Percentiles rank a stretch among this genome's conserved stretches.
Evolutionary conservation across 2,329 filamentous ascomycete species (phyloP).

Genomic region (Clonostachys byssicola): DNA sequence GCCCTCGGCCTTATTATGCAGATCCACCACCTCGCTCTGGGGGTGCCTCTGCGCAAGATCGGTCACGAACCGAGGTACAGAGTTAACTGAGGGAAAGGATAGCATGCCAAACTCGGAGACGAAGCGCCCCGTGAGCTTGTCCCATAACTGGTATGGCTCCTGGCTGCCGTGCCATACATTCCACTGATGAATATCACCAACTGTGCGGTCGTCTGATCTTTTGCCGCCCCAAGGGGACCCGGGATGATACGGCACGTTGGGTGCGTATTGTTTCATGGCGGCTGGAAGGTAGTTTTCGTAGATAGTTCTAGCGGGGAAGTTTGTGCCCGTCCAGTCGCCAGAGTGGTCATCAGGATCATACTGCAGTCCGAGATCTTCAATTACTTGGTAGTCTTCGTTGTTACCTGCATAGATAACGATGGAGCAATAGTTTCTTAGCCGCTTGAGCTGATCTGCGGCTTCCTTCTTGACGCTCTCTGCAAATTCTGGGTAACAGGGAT

Average conservation of each 20-base stretch:
- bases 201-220: slow-evolving; percentile 55
- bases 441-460: slow-evolving; percentile 55
- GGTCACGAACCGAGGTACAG: slow-evolving; percentile 63
- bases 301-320: slow-evolving; percentile 72
- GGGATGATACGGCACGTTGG: slow-evolving; percentile 63
- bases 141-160: slow-evolving; percentile 72
- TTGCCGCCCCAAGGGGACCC: slow-evolving; percentile 65
- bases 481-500: slow-evolving; percentile 55
- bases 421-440: slow-evolving; percentile 54
- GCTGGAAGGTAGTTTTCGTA: slow-evolving; percentile 74
- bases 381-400: slow-evolving; percentile 75
- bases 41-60: slow-evolving; percentile 48
- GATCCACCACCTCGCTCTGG: slow-evolving; percentile 69
- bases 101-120: slow-evolving; percentile 78
- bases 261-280: slow-evolving; percentile 54
- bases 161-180: slow-evolving; percentile 66
- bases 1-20: slow-evolving; percentile 75
- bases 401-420: slow-evolving; percentile 77
- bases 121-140: slow-evolving; percentile 68
- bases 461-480: slow-evolving; percentile 54
- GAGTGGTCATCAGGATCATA: slow-evolving; percentile 74
- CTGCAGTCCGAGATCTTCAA: slow-evolving; percentile 60
- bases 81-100: slow-evolving; percentile 59
- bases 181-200: slow-evolving; percentile 81
- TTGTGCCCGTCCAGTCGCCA: slow-evolving; percentile 71